These are phyloP conservation scores for Prunus campanulata DNA, from an alignment of 306 rosid species.

Conservation along the genomic window DNA sequence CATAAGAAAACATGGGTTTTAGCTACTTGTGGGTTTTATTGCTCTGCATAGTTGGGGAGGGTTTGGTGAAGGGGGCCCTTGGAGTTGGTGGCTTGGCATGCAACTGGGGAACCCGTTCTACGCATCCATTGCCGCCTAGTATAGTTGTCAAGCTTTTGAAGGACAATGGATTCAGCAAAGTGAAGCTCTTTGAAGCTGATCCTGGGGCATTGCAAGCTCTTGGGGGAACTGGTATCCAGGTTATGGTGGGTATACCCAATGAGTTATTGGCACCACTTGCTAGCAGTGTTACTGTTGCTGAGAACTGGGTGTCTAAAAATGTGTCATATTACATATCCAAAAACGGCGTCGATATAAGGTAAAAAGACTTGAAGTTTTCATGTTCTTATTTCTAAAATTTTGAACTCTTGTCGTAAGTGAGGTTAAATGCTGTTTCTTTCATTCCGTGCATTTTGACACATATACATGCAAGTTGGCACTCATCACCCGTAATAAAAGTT, in stretches of 20 bases:
- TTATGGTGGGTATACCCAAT: conserved; percentile 90
- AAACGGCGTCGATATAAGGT: conserved; percentile 72
- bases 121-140: conserved; percentile 66
- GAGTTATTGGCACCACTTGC: conserved; percentile 71
- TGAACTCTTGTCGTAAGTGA: background rate
- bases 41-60: conserved; percentile 43
- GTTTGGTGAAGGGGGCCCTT: conserved; percentile 32
- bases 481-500: no score
- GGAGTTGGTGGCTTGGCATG: conserved; percentile 81
- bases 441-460: no score
- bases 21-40: conserved; percentile 36
- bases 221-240: conserved; percentile 69
- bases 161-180: conserved; percentile 83
- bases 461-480: no score
- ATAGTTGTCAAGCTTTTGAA: conserved; percentile 66
- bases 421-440: background rate
- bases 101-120: conserved; percentile 81
- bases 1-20: conserved; percentile 42
- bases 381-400: background rate
- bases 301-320: conserved; percentile 73
- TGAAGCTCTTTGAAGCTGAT: conserved; percentile 91
- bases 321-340: conserved; percentile 68
- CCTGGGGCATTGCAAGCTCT: conserved; percentile 71
- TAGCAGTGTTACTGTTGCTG: conserved; percentile 55
- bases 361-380: background rate